phyloP scores from a whole-genome alignment of 1,139 yeast genomes.

The Suhomyces yuchorum region DNA sequence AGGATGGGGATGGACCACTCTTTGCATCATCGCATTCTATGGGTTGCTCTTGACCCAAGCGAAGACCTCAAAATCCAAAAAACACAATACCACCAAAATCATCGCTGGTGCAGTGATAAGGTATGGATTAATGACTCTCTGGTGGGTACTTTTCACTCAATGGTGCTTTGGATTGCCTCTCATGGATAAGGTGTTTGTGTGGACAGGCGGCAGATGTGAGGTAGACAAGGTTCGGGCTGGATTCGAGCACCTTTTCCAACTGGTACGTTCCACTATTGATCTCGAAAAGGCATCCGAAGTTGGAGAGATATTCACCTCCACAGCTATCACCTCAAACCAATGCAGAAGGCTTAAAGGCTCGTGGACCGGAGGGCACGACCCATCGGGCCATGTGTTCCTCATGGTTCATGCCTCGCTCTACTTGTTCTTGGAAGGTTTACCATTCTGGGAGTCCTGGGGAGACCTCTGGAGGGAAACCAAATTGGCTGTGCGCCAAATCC shows the following conservation, averaged over 20 bases:
- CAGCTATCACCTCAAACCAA: slow-evolving; percentile 42
- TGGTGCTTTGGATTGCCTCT: slow-evolving; percentile 88
- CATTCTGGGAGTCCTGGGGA: slow-evolving; percentile 34
- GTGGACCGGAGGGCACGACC: slow-evolving; percentile 96
- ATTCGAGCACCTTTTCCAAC: slow-evolving; percentile 10
- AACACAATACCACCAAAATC: slow-evolving; percentile 1
- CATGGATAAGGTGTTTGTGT: slow-evolving; percentile 81
- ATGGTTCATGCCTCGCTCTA: slow-evolving; percentile 72
- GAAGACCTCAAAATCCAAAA: neutral
- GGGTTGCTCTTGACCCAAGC: slow-evolving; percentile 11
- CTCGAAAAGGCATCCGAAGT: slow-evolving; percentile 8
- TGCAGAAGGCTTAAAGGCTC: slow-evolving; percentile 67
- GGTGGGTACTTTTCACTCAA: slow-evolving; percentile 87
- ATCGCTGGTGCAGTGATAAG: slow-evolving; percentile 30
- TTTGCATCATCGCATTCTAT: slow-evolving; percentile 34
- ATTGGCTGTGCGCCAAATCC: neutral
- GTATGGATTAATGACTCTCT: slow-evolving; percentile 57
- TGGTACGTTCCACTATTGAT: slow-evolving; percentile 5
- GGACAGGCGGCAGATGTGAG: slow-evolving; percentile 81
- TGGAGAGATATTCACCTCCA: slow-evolving; percentile 22
- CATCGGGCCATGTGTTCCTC: slow-evolving; percentile 90
- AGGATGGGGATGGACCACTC: slow-evolving; percentile 94
- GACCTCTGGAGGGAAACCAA: slow-evolving; percentile 5
- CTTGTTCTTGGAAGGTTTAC: slow-evolving; percentile 64
- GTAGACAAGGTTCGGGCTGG: slow-evolving; percentile 12